Evolutionary conservation across 768 basidiomycete genomes (phyloP).

Genomic region (Lactarius indigo): DNA sequence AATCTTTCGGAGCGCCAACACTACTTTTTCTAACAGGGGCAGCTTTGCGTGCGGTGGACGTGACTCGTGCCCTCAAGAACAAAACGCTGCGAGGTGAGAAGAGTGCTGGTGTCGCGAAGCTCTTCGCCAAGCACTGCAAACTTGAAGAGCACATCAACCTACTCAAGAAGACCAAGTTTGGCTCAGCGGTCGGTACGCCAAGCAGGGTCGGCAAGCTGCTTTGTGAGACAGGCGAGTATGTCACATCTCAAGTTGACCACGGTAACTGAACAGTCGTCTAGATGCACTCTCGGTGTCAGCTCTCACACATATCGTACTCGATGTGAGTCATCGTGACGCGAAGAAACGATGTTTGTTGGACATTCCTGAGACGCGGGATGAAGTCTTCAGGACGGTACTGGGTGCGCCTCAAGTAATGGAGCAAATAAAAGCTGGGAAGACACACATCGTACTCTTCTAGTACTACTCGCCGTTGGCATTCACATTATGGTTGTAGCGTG

Average conservation of each 20-base stretch:
- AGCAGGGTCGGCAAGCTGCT: slow-evolving; percentile 85
- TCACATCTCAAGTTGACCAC: background rate
- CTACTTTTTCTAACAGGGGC: slow-evolving; percentile 81
- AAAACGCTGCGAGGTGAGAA: slow-evolving; percentile 72
- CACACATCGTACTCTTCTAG: slow-evolving; percentile 78
- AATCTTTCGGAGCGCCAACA: slow-evolving; percentile 79
- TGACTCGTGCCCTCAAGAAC: slow-evolving; percentile 69
- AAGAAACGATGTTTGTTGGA: slow-evolving; percentile 77
- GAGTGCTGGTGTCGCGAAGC: slow-evolving; percentile 88
- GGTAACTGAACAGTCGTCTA: slow-evolving; percentile 32
- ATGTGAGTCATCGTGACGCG: slow-evolving; percentile 65
- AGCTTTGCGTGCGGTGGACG: slow-evolving; percentile 90
- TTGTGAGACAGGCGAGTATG: slow-evolving; percentile 56
- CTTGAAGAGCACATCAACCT: slow-evolving; percentile 82
- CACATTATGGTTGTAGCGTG: slow-evolving; percentile 9
- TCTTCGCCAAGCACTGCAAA: slow-evolving; percentile 96
- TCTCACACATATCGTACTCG: slow-evolving; percentile 81
- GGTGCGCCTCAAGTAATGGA: slow-evolving; percentile 57
- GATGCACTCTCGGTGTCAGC: slow-evolving; percentile 71
- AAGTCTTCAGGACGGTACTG: slow-evolving; percentile 72
- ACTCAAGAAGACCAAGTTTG: slow-evolving; percentile 80
- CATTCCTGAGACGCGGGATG: slow-evolving; percentile 80
- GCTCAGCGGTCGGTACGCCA: slow-evolving; percentile 89
- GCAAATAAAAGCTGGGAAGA: slow-evolving; percentile 66
- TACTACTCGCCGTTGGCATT: background rate